These are phyloP conservation scores for Penicillium parvum DNA, from an alignment of 495 filamentous ascomycete species.

Conservation along the genomic window DNA sequence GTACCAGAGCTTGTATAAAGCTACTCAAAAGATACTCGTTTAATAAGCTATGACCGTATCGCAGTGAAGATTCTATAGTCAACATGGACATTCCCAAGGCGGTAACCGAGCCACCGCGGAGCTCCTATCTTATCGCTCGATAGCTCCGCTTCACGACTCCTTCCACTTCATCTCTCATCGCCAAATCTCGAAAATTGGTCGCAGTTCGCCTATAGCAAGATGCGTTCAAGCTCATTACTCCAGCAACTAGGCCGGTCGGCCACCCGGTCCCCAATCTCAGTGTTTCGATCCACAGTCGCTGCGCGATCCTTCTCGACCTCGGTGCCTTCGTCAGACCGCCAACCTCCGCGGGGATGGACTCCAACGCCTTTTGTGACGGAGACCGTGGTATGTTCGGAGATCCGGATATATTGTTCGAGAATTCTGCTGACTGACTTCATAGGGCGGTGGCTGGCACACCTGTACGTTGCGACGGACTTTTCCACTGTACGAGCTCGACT, in stretches of 20 bases:
- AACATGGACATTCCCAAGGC: too few species aligned
- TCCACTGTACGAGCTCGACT: conserved; percentile 8
- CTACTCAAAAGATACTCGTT: too few species aligned
- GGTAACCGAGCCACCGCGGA: too few species aligned
- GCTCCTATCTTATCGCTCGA: conserved; percentile 22
- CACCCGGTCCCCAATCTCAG: conserved; percentile 5
- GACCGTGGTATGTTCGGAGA: conserved; percentile 77
- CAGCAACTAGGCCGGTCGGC: conserved; percentile 25
- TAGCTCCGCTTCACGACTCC: conserved; percentile 5
- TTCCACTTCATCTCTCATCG: conserved; percentile 4
- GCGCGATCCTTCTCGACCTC: conserved; percentile 33
- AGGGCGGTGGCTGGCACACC: conserved; percentile 89
- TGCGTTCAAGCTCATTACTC: conserved; percentile 20
- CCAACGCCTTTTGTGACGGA: conserved; percentile 74
- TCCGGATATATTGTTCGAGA: too few species aligned
- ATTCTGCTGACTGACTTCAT: conserved; percentile 1
- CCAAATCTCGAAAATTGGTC: conserved; percentile 7
- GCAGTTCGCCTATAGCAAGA: conserved; percentile 2
- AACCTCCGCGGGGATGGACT: conserved; percentile 51
- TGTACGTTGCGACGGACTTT: conserved; percentile 49
- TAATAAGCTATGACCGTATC: too few species aligned
- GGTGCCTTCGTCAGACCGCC: conserved; percentile 31
- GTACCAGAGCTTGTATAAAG: too few species aligned
- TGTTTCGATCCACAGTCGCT: conserved; percentile 3
- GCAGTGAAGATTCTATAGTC: too few species aligned